These are phyloP conservation scores for Cucurbita pepo DNA, from an alignment of 306 rosid genomes.

Conservation along the genomic window DNA sequence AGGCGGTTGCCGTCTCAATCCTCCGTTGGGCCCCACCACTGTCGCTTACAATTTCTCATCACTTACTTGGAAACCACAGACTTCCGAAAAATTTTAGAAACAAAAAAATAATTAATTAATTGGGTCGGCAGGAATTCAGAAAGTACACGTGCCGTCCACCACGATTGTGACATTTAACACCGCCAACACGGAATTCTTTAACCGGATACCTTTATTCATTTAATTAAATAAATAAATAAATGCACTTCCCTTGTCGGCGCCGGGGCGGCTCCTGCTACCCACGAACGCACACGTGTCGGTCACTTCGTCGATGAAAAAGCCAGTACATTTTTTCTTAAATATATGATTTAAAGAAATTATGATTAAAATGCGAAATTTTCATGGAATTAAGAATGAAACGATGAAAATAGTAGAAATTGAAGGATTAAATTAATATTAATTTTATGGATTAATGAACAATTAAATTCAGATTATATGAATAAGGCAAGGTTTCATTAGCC, in stretches of 20 bases:
- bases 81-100: neutral
- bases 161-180: neutral
- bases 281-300: neutral
- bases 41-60: neutral
- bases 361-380: too few species aligned
- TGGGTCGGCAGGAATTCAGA: neutral
- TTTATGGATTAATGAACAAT: too few species aligned
- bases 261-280: neutral
- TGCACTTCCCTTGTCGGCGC: neutral
- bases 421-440: too few species aligned
- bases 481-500: neutral
- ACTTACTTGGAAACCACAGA: constrained; percentile 3
- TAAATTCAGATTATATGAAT: neutral
- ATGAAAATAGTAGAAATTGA: neutral
- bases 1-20: constrained; percentile 5
- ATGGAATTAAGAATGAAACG: neutral
- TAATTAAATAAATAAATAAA: neutral
- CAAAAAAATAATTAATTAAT: neutral
- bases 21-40: neutral
- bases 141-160: constrained; percentile 9
- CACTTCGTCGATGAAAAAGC: neutral
- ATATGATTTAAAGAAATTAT: too few species aligned
- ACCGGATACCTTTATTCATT: neutral
- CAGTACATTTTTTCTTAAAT: neutral
- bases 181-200: neutral